Base-by-base conservation (phyloP, 305 asterid species). In the Striga hermonthica region DNA sequence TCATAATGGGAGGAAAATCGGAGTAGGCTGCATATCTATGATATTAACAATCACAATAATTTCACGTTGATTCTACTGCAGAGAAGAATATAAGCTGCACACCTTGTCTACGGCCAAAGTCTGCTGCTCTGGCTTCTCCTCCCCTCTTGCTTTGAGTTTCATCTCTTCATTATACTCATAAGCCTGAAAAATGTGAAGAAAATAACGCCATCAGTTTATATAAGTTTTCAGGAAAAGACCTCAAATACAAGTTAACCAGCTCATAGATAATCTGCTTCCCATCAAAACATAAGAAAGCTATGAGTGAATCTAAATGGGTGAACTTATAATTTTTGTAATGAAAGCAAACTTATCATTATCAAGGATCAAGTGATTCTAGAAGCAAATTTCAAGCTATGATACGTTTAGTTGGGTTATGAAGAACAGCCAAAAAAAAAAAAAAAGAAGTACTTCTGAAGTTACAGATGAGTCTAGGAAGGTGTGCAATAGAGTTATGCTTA, bases 41-140 rank as follows among this genome's bases (percentile, higher is more conserved):
- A 60, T 13, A 55, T 71, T 43, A 66, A 37, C 52, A 58, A 44
- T n/a, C 69, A 59, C 57, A 64, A 36, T 12, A 53, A 75, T 65
- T 44, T 35, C 62, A 55, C 11, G 56, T 63, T 64, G 44, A 61
- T 60, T 67, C 66, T 58, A 69, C 69, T 22, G 47, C 39, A 72
- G 58, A 70, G 54, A 71, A 48, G 65, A 69, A 66, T 22, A 22
- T 22, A 22, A 22, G 31, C 31, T 22, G 31, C 31, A 47, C 74
- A 93, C 99, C 97, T 88, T 94, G 80, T 94, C 99, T 67, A 69
- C 82, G 14, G 74, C 72, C 64, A 77, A 85, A 69, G 80, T 69
- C 68, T 53, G 79, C 38, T 79, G 74, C 76, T 80, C 90, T 64
- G 68, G 88, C 65, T 60, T 70, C 64, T 61, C 58, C 74, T 90